Percentiles rank a stretch among this genome's conserved stretches.
phyloP scores from a whole-genome alignment of 2,329 filamentous ascomycete species.

The Phoma sp. region DNA sequence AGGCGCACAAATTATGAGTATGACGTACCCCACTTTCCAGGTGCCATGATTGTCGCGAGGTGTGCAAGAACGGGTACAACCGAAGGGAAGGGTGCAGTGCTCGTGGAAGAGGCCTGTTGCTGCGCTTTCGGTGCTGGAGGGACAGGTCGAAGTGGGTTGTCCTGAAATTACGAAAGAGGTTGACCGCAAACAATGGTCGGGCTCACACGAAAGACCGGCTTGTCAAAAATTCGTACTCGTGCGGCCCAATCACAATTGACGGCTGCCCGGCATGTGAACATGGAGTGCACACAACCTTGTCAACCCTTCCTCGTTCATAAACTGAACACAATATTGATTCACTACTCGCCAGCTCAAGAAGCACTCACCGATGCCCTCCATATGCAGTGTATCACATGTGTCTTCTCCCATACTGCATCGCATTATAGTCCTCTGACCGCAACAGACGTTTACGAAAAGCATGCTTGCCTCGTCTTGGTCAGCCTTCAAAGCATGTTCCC shows the following conservation, averaged over 20 bases:
- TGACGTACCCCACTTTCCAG: constrained; percentile 52
- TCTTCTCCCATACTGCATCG: no score
- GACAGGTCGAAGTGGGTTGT: constrained; percentile 16
- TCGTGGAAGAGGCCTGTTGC: constrained; percentile 3
- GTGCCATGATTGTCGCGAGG: constrained; percentile 43
- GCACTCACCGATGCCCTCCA: no score
- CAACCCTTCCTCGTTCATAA: no score
- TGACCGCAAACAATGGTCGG: constrained; percentile 35
- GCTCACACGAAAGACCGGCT: constrained; percentile 27
- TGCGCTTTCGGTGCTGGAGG: constrained; percentile 13
- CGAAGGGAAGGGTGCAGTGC: not conserved
- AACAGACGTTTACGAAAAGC: no score
- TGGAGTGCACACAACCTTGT: not conserved
- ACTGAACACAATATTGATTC: no score
- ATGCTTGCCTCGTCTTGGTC: no score
- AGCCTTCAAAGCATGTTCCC: no score
- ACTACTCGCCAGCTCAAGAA: no score
- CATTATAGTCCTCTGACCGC: no score
- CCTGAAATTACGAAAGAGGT: constrained; percentile 23
- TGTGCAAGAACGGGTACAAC: constrained; percentile 12
- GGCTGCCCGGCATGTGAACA: constrained; percentile 6
- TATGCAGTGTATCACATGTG: no score
- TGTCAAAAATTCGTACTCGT: constrained; percentile 36
- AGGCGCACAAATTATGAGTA: constrained; percentile 26
- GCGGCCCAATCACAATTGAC: constrained; percentile 37